A percentile compares a stretch with the other conserved stretches of the same genome.
Evolutionary conservation across 2,329 filamentous ascomycete species (phyloP).

Genomic region (Trichophaea hybrida): DNA sequence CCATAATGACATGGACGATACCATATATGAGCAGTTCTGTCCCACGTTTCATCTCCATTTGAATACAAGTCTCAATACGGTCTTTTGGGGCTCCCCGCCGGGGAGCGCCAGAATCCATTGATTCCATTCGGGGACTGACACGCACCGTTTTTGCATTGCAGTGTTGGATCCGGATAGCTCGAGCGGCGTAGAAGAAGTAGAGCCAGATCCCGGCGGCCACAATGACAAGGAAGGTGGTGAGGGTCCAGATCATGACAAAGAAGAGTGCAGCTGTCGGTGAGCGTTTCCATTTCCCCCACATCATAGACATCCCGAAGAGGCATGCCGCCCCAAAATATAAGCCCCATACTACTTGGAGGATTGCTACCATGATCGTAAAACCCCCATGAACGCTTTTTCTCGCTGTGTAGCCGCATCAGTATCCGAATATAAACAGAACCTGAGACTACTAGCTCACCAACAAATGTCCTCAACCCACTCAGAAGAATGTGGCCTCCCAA

Average conservation of each 20-base stretch:
- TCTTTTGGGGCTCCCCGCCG: constrained; percentile 10
- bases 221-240: constrained; percentile 11
- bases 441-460: background rate
- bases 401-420: background rate
- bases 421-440: background rate
- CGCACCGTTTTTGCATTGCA: constrained; percentile 8
- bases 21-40: constrained; percentile 8
- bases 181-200: constrained; percentile 13
- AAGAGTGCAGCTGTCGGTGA: constrained; percentile 15
- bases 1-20: constrained; percentile 10
- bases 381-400: background rate
- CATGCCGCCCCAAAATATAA: constrained; percentile 13
- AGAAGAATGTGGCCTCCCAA: background rate
- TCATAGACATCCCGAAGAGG: constrained; percentile 18
- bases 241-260: constrained; percentile 14
- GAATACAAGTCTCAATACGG: constrained; percentile 9
- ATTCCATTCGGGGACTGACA: background rate
- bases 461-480: background rate
- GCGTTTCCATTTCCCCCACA: constrained; percentile 21
- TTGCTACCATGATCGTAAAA: constrained; percentile 10
- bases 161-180: background rate
- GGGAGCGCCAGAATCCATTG: constrained; percentile 4
- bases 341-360: constrained; percentile 14
- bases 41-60: background rate
- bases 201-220: constrained; percentile 11